A percentile compares a stretch with the other conserved stretches of the same genome.
Conservation (phyloP, 768 basidiomycete species). For the Tulasnella calospora region DNA sequence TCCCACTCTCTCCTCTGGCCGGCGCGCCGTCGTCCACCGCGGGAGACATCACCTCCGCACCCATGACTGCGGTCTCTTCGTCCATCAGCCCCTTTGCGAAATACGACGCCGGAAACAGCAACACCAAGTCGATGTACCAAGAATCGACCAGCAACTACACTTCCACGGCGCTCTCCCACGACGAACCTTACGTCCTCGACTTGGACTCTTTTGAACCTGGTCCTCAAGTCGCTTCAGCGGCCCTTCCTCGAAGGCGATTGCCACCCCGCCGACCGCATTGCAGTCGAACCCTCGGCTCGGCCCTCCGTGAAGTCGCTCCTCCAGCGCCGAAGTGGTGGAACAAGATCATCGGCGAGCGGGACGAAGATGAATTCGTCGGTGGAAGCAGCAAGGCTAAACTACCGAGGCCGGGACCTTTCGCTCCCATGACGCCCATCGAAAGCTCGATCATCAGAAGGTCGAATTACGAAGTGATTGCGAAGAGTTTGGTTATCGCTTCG, state of each 20-base stretch:
- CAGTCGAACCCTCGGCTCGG: conserved; percentile 3
- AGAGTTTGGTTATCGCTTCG: not conserved
- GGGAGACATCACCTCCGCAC: not conserved
- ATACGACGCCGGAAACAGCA: not conserved
- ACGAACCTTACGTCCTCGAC: not conserved
- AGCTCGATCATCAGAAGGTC: conserved; percentile 15
- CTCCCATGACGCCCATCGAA: conserved; percentile 22
- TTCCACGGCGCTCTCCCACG: not conserved
- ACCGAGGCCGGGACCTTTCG: not conserved
- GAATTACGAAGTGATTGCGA: conserved; percentile 18
- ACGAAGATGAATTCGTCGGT: not conserved
- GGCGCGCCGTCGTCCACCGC: not conserved
- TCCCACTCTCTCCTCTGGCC: not conserved
- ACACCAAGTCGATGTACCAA: not conserved
- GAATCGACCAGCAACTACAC: not conserved
- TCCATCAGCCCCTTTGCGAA: not conserved
- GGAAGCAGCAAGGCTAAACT: not conserved
- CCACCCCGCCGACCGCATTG: not conserved
- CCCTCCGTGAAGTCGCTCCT: not conserved
- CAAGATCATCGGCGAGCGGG: not conserved
- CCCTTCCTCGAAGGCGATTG: not conserved
- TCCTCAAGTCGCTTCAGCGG: not conserved
- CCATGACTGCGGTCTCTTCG: not conserved
- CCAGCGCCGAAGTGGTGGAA: not conserved
- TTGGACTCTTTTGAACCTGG: not conserved